Conservation (phyloP, 2,329 filamentous ascomycete genomes). For the Apiospora sp. region DNA sequence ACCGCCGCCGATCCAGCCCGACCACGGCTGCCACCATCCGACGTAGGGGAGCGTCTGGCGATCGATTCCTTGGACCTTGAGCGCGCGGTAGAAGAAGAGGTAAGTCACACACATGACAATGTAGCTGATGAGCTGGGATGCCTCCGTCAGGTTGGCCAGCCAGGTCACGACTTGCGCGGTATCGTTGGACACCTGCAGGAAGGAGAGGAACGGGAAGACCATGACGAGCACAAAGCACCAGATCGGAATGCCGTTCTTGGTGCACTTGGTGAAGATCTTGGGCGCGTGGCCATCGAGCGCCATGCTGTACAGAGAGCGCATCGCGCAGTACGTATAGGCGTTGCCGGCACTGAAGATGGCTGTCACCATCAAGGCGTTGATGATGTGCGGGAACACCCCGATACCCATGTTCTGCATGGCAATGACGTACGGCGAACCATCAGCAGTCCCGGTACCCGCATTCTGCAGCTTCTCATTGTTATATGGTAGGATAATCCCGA, state of each 20-base stretch:
- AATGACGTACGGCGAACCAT: constrained; percentile 63
- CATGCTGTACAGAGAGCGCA: constrained; percentile 66
- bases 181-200: constrained; percentile 47
- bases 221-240: constrained; percentile 68
- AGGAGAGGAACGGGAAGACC: constrained; percentile 68
- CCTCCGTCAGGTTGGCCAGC: constrained; percentile 49
- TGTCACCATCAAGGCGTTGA: constrained; percentile 68
- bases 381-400: constrained; percentile 62
- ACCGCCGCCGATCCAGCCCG: constrained; percentile 54
- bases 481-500: constrained; percentile 69
- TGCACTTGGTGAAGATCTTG: constrained; percentile 60
- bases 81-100: constrained; percentile 74
- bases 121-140: constrained; percentile 64
- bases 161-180: constrained; percentile 42
- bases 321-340: constrained; percentile 68
- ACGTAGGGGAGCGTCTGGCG: constrained; percentile 75
- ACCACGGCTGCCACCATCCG: constrained; percentile 73
- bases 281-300: constrained; percentile 64
- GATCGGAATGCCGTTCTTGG: constrained; percentile 66
- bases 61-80: constrained; percentile 72
- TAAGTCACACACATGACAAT: constrained; percentile 74
- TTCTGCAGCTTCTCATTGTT: constrained; percentile 64
- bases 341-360: constrained; percentile 69
- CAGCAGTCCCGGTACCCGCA: constrained; percentile 56
- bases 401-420: constrained; percentile 67